Evolutionary conservation across 192 early-diverging fungal genomes (phyloP).

Genomic region (Linnemannia elongata): DNA sequence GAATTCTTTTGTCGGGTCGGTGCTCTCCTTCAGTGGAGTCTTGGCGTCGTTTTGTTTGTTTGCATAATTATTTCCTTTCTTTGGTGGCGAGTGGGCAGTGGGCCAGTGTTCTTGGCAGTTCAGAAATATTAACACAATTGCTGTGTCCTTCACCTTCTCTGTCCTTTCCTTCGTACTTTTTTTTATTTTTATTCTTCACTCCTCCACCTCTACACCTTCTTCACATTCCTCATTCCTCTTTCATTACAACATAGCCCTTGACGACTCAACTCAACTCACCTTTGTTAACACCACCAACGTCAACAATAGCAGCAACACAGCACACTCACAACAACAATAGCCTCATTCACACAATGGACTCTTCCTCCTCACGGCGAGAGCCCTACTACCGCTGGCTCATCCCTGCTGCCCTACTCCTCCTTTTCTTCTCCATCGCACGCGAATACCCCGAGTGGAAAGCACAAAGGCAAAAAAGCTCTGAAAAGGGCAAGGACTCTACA

Average conservation of each 20-base stretch:
- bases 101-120: no score
- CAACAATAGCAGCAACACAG: neutral
- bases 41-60: no score
- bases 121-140: no score
- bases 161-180: neutral
- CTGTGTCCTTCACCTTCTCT: neutral
- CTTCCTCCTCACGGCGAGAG: neutral
- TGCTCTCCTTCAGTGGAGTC: no score
- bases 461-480: neutral
- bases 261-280: neutral
- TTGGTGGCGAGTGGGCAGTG: no score
- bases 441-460: conserved; percentile 47
- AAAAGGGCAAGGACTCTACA: neutral
- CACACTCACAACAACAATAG: neutral
- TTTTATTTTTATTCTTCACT: neutral
- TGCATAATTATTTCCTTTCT: no score
- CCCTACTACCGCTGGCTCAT: neutral
- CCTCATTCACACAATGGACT: neutral
- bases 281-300: neutral
- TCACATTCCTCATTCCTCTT: neutral
- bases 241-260: neutral
- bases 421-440: conserved; percentile 39
- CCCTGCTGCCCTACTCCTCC: neutral
- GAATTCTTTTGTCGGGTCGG: no score
- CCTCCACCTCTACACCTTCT: neutral